Percentiles rank a stretch among this genome's conserved stretches.
Evolutionary conservation across 257 asterid genomes (phyloP).

Genomic region (Solanum pimpinellifolium): DNA sequence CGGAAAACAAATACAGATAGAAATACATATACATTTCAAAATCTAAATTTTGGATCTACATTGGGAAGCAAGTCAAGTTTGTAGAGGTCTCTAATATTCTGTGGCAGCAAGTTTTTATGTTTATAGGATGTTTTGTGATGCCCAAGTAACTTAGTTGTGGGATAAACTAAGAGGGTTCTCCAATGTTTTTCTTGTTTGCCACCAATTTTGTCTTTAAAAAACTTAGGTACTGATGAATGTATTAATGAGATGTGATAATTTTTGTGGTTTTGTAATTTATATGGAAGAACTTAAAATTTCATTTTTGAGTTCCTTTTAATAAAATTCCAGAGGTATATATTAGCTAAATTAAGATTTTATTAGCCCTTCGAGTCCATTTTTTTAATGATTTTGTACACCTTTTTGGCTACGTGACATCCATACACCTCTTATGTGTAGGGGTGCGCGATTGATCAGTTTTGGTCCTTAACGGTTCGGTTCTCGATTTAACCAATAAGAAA

Average conservation of each 20-base stretch:
- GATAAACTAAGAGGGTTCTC: background rate
- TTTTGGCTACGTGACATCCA: background rate
- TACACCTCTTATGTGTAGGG: background rate
- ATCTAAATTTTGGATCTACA: background rate
- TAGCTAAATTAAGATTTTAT: too few relatives aligned
- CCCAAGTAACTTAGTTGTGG: background rate
- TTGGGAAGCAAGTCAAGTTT: background rate
- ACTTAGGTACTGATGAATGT: background rate
- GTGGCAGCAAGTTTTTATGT: background rate
- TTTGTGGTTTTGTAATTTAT: background rate
- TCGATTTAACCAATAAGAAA: too few relatives aligned
- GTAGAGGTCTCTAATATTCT: background rate
- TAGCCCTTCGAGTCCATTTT: fast-evolving
- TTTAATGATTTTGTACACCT: too few relatives aligned
- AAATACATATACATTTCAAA: background rate
- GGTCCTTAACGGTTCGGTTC: background rate
- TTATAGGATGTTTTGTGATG: background rate
- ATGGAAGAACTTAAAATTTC: background rate
- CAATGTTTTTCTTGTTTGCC: background rate
- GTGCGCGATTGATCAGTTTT: background rate
- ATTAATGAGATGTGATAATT: background rate
- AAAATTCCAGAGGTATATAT: too few relatives aligned
- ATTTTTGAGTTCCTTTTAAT: background rate
- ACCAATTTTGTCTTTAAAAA: background rate
- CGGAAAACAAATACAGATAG: background rate